These are phyloP conservation scores for Debaryomyces sp. DNA, from an alignment of 1,139 yeast species.

Conservation along the genomic window DNA sequence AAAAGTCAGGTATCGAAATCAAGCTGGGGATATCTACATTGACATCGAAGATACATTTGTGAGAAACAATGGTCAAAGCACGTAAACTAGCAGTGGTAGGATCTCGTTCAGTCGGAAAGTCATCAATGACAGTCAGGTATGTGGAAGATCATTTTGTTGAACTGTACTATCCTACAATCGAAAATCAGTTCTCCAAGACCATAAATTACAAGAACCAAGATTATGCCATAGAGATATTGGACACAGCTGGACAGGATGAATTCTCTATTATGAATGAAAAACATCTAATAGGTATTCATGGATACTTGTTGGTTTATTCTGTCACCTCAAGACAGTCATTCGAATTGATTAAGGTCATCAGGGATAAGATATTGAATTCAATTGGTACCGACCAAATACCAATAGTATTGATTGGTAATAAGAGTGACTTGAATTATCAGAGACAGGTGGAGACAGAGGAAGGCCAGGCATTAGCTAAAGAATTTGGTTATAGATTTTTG, in stretches of 20 bases:
- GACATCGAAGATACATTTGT: neutral
- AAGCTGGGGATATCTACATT: neutral
- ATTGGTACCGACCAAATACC: constrained; percentile 77
- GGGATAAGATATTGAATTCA: constrained; percentile 82
- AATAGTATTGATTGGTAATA: constrained; percentile 83
- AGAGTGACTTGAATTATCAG: constrained; percentile 67
- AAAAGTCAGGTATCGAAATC: neutral
- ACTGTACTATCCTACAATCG: constrained; percentile 90
- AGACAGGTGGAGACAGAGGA: constrained; percentile 68
- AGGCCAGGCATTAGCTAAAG: constrained; percentile 64
- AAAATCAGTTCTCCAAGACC: constrained; percentile 80
- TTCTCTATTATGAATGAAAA: constrained; percentile 83
- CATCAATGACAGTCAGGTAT: constrained; percentile 82
- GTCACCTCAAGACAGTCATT: constrained; percentile 80
- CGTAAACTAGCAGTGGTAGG: constrained; percentile 90
- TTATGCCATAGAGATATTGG: constrained; percentile 83
- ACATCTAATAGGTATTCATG: constrained; percentile 82
- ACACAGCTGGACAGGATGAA: constrained; percentile 96
- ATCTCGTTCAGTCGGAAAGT: constrained; percentile 87
- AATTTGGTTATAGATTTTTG: constrained; percentile 66
- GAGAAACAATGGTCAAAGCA: constrained; percentile 45
- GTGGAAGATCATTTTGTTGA: constrained; percentile 90
- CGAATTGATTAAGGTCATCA: constrained; percentile 73
- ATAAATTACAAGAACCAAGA: constrained; percentile 73
- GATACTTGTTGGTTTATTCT: constrained; percentile 80